Base-by-base conservation (phyloP, 371 early-diverging fungal species). In the Mucor indicus region DNA sequence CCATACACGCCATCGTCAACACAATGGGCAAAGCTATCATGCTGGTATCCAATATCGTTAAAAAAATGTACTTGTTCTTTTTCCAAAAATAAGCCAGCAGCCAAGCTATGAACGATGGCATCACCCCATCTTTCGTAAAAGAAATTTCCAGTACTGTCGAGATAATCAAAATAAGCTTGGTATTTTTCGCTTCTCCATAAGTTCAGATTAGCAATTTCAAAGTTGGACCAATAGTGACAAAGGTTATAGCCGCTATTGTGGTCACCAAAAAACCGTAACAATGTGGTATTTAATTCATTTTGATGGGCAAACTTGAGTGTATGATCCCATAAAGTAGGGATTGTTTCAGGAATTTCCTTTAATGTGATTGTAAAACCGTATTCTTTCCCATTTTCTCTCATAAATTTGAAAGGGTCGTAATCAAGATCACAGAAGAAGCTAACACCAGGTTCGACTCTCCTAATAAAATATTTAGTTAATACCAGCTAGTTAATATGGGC, bases 81-180 rank as follows among this genome's bases (percentile, higher is more conserved):
- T 16, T 80, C 70, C 16, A 96, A 64, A 64, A 91, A 80, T 58
- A 97, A 53, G 2, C 87, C 87, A 1, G 86, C 88, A 1, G 92
- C 95, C 16, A 98, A 62, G n/a, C 91, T 90, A 53, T 95, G 97
- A 1, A 96, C 85, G 15, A 96, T 96, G 11, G 96, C 98, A 75
- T 96, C 97, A 10, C 97, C 96, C 96, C 96, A 97, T 21, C 92
- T 72, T 58, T 97, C 98, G 60, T 95, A 95, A 58, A 87, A 97
- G 60, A 97, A 97, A 23, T 86, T 93, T 6, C 92, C 92, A 4
- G 82, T 67, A 24, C 62, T 53, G 57, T 96, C 96, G 23, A 96
- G 72, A 42, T 78, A 81, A 38, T 87, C 69, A 50, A 96, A 94
- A 58, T 87, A 93, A 27, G 55, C 53, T 45, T 70, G 70, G 64